Base-by-base conservation (phyloP, 106 monocot genomes). In the Dendrobium catenatum region DNA sequence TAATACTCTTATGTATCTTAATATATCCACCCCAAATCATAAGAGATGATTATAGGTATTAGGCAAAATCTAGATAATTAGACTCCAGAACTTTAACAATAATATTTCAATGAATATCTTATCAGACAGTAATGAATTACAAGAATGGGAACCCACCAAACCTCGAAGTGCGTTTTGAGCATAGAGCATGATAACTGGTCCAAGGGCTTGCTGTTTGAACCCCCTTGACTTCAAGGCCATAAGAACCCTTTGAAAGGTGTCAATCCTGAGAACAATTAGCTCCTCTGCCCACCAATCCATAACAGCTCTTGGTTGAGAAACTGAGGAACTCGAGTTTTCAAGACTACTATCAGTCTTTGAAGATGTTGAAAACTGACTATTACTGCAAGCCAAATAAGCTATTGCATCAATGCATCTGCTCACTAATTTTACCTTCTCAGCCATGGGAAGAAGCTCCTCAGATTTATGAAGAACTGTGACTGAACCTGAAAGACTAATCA, bases 211-310 rank as follows among this genome's bases (percentile, higher is more conserved):
- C 56, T 86, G 81, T 55, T 89, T 85, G 66, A 89, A 86, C 19
- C 90, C 94, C 41, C 84, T 89, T 1, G 85, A 86, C 78, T 88
- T 90, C 92, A 97, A 89, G 17, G 87, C 96, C 78, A 86, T 79
- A 9, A 97, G 48, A 47, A 94, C 86, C 55, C 90, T 86, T 37
- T 89, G 89, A 80, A 97, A 94, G 6, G 86, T 90, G 58, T 94
- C 88, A 16, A 97, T 90, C 74, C 83, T 86, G 11, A 97, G 84
- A 40, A 80, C 80, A 6, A 88, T 87, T 44, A 97, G 68, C 77
- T 92, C 96, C 61, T 94, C 96, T 9, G 84, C 92, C 87, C 92
- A 97, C 94, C 94, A 97, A 77, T 92, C 87, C 51, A 88, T 87
- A 42, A 89, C 56, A 26, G 64, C 75, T 66, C 81, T 86, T 7